These are phyloP conservation scores for Scolecobasidium constrictum DNA, from an alignment of 2,329 filamentous ascomycete genomes.

Conservation along the genomic window DNA sequence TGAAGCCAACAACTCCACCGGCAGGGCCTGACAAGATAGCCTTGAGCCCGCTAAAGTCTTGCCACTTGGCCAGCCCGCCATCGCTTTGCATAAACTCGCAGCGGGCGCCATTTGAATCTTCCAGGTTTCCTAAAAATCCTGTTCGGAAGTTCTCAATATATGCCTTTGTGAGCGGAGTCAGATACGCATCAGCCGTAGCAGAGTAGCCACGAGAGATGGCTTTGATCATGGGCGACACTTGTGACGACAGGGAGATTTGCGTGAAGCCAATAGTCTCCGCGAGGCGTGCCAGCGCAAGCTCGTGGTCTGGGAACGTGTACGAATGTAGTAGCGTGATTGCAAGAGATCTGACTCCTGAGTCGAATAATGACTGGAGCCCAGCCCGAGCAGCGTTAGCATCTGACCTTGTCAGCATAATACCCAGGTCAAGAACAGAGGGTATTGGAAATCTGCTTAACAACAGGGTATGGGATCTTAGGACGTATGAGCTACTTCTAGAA, in stretches of 20 bases:
- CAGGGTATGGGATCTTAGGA: no score
- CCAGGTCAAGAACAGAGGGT: background rate
- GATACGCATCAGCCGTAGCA: constrained; percentile 71
- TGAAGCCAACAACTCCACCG: constrained; percentile 89
- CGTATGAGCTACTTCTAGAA: no score
- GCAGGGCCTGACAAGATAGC: constrained; percentile 84
- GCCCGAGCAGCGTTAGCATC: constrained; percentile 38
- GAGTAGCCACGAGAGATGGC: constrained; percentile 64
- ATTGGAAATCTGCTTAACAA: background rate
- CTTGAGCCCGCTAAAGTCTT: constrained; percentile 71
- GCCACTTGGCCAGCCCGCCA: constrained; percentile 59
- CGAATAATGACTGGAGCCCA: constrained; percentile 56
- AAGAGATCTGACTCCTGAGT: constrained; percentile 65
- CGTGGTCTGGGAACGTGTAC: constrained; percentile 83
- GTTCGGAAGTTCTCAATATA: constrained; percentile 68
- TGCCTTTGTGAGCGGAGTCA: constrained; percentile 68
- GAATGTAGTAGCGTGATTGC: constrained; percentile 87
- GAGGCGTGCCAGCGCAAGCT: constrained; percentile 63
- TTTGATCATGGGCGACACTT: constrained; percentile 85
- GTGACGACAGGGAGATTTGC: constrained; percentile 71
- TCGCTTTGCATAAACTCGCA: constrained; percentile 96
- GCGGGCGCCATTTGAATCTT: constrained; percentile 57
- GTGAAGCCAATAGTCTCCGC: constrained; percentile 72
- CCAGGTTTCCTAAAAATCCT: constrained; percentile 72
- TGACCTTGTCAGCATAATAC: constrained; percentile 29